Conservation (phyloP, 352 stramenopile genomes). For the Thalassiosira mediterranea region DNA sequence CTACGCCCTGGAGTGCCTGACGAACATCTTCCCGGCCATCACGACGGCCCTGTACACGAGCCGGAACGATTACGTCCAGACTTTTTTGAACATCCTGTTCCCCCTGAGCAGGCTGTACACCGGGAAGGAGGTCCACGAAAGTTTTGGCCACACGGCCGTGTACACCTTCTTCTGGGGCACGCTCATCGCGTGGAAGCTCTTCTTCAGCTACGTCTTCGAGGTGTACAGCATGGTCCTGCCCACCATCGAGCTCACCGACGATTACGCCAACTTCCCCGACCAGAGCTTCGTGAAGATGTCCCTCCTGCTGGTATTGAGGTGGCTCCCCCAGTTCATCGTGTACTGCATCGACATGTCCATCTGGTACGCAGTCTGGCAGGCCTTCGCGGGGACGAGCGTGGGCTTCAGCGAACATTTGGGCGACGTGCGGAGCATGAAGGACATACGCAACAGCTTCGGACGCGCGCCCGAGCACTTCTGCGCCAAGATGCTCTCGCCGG, state of each 20-base stretch:
- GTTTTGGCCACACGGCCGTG: conserved; percentile 86
- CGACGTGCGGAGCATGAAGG: conserved; percentile 90
- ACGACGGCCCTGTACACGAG: conserved; percentile 83
- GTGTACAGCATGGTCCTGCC: conserved; percentile 94
- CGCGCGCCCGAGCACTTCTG: conserved; percentile 83
- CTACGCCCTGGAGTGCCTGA: conserved; percentile 83
- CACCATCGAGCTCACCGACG: conserved; percentile 93
- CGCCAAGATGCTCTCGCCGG: conserved; percentile 82
- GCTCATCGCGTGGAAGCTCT: conserved; percentile 95
- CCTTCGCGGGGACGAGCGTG: conserved; percentile 94
- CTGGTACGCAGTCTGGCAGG: conserved; percentile 89
- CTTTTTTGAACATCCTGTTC: conserved; percentile 87
- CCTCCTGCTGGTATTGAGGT: conserved; percentile 93
- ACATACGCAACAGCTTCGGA: conserved; percentile 84
- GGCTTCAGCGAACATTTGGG: conserved; percentile 96
- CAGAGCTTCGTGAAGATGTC: conserved; percentile 83
- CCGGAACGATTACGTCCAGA: conserved; percentile 87
- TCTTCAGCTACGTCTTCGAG: conserved; percentile 98
- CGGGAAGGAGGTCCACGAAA: conserved; percentile 95
- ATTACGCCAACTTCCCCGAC: conserved; percentile 91
- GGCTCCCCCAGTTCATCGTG: conserved; percentile 96
- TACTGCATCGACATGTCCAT: conserved; percentile 99
- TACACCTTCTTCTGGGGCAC: conserved; percentile 96
- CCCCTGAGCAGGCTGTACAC: conserved; percentile 90
- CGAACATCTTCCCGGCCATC: conserved; percentile 83